Percentiles rank a stretch among this genome's conserved stretches.
These are phyloP conservation scores for Trichoderma parareesei DNA, from an alignment of 495 filamentous ascomycete species.

Conservation along the genomic window DNA sequence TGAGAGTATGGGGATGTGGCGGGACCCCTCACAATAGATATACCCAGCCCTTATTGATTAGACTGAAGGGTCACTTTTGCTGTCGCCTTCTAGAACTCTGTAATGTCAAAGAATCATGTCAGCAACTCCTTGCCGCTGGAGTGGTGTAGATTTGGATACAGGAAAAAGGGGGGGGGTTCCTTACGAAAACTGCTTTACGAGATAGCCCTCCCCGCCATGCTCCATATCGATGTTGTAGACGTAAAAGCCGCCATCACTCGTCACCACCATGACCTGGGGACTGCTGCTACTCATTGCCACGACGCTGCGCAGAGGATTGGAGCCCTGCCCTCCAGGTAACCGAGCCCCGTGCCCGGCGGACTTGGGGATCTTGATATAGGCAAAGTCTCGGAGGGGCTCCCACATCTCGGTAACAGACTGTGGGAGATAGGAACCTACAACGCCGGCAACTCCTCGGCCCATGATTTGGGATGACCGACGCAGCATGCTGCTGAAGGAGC, in stretches of 20 bases:
- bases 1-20: no score
- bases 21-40: no score
- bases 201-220: constrained; percentile 84
- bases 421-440: constrained; percentile 84
- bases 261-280: constrained; percentile 96
- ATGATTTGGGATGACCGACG: constrained; percentile 95
- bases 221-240: constrained; percentile 94
- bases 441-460: constrained; percentile 79
- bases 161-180: constrained; percentile 23
- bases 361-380: constrained; percentile 89
- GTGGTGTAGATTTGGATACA: no score
- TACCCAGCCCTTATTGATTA: constrained; percentile 6
- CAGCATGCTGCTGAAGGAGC: constrained; percentile 77
- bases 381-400: constrained; percentile 93
- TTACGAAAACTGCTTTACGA: constrained; percentile 85
- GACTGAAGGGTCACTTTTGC: constrained; percentile 39
- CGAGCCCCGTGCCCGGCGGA: constrained; percentile 17
- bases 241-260: constrained; percentile 89
- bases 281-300: constrained; percentile 91
- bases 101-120: constrained; percentile 11
- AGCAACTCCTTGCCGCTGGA: constrained; percentile 1
- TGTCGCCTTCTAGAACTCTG: constrained; percentile 44
- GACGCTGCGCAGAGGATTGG: constrained; percentile 62
- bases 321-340: neutral
- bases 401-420: constrained; percentile 92